Percentiles rank a stretch among this genome's conserved stretches.
Evolutionary conservation across 2,329 filamentous ascomycete genomes (phyloP).

Genomic region (Aureobasidium sp.): DNA sequence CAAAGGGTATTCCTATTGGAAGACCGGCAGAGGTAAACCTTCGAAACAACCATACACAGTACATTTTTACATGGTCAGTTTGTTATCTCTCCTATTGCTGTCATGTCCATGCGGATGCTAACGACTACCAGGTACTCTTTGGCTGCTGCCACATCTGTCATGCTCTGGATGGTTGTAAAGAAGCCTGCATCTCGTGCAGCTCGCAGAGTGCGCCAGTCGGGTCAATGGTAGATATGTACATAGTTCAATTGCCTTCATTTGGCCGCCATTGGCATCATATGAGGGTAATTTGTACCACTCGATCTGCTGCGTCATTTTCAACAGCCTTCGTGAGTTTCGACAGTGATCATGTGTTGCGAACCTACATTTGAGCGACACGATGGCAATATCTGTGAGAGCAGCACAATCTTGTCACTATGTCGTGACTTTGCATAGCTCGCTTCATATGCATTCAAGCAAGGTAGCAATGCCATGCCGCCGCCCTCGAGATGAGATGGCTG

Average conservation of each 20-base stretch:
- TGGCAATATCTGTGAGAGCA: background rate
- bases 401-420: background rate
- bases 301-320: background rate
- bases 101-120: background rate
- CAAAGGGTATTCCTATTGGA: slow-evolving; percentile 82
- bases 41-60: slow-evolving; percentile 94
- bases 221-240: slow-evolving; percentile 26
- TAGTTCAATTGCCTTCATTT: background rate
- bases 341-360: background rate
- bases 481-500: background rate
- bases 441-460: background rate
- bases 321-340: background rate
- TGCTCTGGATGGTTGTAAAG: slow-evolving; percentile 93
- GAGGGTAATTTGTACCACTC: background rate
- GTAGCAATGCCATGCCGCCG: background rate
- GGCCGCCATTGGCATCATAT: background rate
- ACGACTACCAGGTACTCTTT: slow-evolving; percentile 68
- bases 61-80: slow-evolving; percentile 94
- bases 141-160: slow-evolving; percentile 76
- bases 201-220: slow-evolving; percentile 20
- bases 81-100: background rate
- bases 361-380: background rate
- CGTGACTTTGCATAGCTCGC: background rate
- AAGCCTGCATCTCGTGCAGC: slow-evolving; percentile 61
- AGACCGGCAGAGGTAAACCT: slow-evolving; percentile 83